Base-by-base conservation (phyloP, 352 stramenopile genomes). In the Phytopythium chamaehyphon region DNA sequence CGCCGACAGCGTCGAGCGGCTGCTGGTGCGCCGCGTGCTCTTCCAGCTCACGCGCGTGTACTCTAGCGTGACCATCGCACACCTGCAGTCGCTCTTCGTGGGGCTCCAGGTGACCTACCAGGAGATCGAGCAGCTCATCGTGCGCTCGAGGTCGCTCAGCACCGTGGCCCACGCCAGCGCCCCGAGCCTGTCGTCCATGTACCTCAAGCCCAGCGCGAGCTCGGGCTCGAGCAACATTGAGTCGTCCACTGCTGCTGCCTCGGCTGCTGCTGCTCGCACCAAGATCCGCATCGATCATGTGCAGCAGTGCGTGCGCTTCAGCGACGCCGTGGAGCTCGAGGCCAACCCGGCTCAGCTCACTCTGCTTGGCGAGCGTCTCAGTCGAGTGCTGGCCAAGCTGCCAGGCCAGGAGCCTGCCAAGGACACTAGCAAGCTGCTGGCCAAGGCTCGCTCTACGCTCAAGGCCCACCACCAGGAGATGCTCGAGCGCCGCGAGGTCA, bases 401-500 rank as follows among this genome's bases (percentile, higher is more conserved):
- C 51, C 63, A 51, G 37, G 47, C 23, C 43, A 44, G 14, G 54
- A 58, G 48, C 35, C 31, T 2, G 40, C 62, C 33, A 40, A 47
- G 47, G 48, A 55, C 21, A 79, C 78, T 51, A 62, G 49, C 18
- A 56, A 68, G 26, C 64, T 98, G 4, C 98, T 98, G 55, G 54
- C 63, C 24, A 48, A 76, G 15, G 84, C 96, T 23, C 83, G 88
- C 43, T 60, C 61, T 22, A 71, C 64, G 38, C 47, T 96, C 19
- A 60, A 80, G 31, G 45, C 66, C 22, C 88, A 97, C 53, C 92
- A 97, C 54, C 66, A 72, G n/a, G 69, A 76, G 24, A 90, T 96
- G 53, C 66, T 98, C 5, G 83, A 85, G 40, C 88, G 96, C 43
- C 96, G 96, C 42, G 82, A 93, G 45, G 71, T 98, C 38, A 98